phyloP scores from a whole-genome alignment of 163 green algal species.

The Smithsoniella earleae region DNA sequence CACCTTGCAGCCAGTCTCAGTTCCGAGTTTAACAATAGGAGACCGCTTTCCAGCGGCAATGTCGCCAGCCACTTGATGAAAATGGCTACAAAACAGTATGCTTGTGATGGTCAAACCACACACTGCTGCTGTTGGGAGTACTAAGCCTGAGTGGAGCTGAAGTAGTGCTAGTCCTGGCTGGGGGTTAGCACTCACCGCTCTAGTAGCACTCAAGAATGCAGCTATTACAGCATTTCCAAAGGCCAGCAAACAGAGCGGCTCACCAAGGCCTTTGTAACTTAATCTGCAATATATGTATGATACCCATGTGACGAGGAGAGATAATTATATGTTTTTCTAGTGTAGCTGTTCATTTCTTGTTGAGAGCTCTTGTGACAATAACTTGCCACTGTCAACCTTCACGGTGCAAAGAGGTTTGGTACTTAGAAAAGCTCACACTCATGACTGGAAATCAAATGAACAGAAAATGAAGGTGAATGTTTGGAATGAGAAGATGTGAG shows the following conservation, averaged over 20 bases:
- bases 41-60: constrained; percentile 70
- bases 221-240: constrained; percentile 84
- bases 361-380: no score
- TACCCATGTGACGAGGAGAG: background rate
- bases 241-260: constrained; percentile 90
- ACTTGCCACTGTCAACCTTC: no score
- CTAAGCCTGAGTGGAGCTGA: constrained; percentile 30
- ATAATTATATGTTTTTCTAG: background rate
- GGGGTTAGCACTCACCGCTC: no score
- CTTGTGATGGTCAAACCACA: constrained; percentile 81
- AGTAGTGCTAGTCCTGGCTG: background rate
- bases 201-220: constrained; percentile 82
- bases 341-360: no score
- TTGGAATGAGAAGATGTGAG: background rate
- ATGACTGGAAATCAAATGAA: no score
- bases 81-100: constrained; percentile 95
- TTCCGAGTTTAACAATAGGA: constrained; percentile 73
- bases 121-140: constrained; percentile 48
- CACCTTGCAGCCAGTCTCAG: constrained; percentile 18
- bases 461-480: background rate
- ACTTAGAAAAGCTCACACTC: no score
- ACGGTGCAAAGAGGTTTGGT: no score
- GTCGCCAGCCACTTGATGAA: constrained; percentile 83
- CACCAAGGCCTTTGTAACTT: constrained; percentile 91
- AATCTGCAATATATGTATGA: constrained; percentile 55